Base-by-base conservation (phyloP, 73 alveolate species). In the Uronychia binucleata region DNA sequence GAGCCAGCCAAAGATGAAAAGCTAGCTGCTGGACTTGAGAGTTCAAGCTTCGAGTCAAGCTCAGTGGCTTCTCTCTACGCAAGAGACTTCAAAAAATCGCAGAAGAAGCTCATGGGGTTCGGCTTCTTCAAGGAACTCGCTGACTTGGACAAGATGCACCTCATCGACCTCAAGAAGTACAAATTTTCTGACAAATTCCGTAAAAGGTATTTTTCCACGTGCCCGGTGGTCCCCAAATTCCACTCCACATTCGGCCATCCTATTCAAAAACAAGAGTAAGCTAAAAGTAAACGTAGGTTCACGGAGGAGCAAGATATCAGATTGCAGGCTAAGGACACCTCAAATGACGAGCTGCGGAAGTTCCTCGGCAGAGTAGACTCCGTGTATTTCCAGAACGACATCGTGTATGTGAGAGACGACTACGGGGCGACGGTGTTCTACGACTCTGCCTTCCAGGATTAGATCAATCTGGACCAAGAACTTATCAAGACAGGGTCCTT, bases 401-500 rank as follows among this genome's bases (percentile, higher is more conserved):
- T 78, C 1, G 86, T 74, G 60, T 78, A 34, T 77, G 95, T 95
- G 58, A 93, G 88, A 80, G 97, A 95, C 81, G 94, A 93, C 58
- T 88, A 83, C 78, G 97, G 96, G 30, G 90, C 85, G 78, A 88
- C 93, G 85, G 85, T 95, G 1, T 81, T 93, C 77, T 95, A 93
- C 81, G 96, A 92, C 83, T 93, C 96, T 0, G 83, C 96, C 28
- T 88, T 90, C 78, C 77, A 91, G 80, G 98, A 95, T 79, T 84
- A 90, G 95, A 88, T 81, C 82, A 93, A 88, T 78, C 84, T 95
- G 46, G 97, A 92, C 78, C 94, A 93, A 77, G 98, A 95, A 82
- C 87, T 93, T 81, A 80, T 95, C 58, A 95, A 95, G 82, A 93
- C 93, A 32, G 96, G 97, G 30, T 91, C 98, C 1, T 95, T 86